phyloP scores from a whole-genome alignment of 257 asterid species.

The Rhazya stricta region DNA sequence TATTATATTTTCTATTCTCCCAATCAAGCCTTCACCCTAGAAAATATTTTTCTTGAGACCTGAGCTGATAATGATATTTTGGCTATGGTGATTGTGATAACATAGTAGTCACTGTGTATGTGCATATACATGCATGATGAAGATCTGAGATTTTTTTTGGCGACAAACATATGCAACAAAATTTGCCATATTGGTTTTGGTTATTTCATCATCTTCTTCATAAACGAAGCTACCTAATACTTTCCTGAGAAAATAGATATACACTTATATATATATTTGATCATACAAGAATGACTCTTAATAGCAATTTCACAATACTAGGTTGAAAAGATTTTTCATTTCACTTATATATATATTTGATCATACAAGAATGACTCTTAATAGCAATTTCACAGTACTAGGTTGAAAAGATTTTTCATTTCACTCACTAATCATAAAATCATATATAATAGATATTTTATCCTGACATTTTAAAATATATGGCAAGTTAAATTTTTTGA shows the following conservation, averaged over 20 bases:
- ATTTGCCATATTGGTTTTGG: slow-evolving; percentile 7
- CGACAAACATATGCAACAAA: slow-evolving; percentile 37
- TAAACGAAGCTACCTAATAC: slow-evolving; percentile 30
- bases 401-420: neutral
- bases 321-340: neutral
- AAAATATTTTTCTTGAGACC: slow-evolving; percentile 12
- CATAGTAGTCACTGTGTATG: neutral
- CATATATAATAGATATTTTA: too few species aligned
- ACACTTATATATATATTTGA: neutral
- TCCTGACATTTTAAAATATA: too few species aligned
- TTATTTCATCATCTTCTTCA: slow-evolving; percentile 11
- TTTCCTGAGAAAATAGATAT: neutral
- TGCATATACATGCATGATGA: slow-evolving; percentile 17
- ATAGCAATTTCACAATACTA: neutral
- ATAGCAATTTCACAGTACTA: neutral
- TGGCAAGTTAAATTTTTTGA: too few species aligned
- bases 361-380: neutral
- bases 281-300: neutral
- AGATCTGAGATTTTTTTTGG: neutral
- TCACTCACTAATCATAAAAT: too few species aligned
- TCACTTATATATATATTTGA: neutral
- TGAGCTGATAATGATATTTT: slow-evolving; percentile 1
- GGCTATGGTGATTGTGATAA: slow-evolving; percentile 13
- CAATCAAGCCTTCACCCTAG: slow-evolving; percentile 16
- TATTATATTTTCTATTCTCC: neutral